Evolutionary conservation across 805 yeast genomes (phyloP).

Genomic region (Yamadazyma olivae): DNA sequence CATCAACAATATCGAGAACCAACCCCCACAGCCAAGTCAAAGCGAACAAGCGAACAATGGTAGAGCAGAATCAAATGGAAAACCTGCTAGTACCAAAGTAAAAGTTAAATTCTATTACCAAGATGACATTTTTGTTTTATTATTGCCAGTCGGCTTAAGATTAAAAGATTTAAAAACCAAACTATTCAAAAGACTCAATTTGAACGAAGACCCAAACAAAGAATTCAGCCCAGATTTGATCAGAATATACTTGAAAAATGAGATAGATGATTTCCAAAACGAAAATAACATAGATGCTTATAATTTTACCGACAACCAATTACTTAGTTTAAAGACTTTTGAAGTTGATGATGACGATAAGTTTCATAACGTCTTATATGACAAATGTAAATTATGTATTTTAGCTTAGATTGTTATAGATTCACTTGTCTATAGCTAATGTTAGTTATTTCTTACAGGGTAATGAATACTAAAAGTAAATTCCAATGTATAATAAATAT

Average conservation of each 20-base stretch:
- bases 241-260: slow-evolving; percentile 37
- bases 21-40: not conserved
- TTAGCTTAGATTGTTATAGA: slow-evolving; percentile 12
- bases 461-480: too few relatives aligned
- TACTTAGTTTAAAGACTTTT: slow-evolving; percentile 24
- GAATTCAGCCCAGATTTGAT: slow-evolving; percentile 18
- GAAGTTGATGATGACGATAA: slow-evolving; percentile 39
- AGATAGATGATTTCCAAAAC: slow-evolving; percentile 37
- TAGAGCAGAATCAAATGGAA: not conserved
- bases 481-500: too few relatives aligned
- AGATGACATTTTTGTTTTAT: slow-evolving; percentile 77
- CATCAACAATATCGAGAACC: not conserved
- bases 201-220: slow-evolving; percentile 19
- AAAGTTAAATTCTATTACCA: slow-evolving; percentile 76
- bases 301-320: slow-evolving; percentile 24
- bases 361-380: slow-evolving; percentile 38
- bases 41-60: not conserved
- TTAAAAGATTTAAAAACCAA: slow-evolving; percentile 49
- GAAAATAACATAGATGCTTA: slow-evolving; percentile 26
- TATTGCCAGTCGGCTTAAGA: slow-evolving; percentile 48
- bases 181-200: slow-evolving; percentile 45
- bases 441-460: too few relatives aligned
- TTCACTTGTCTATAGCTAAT: not conserved
- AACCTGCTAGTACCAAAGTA: slow-evolving; percentile 26
- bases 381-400: slow-evolving; percentile 42